phyloP scores from a whole-genome alignment of 345 rosid genomes.

The Raphanus raphanistrum region DNA sequence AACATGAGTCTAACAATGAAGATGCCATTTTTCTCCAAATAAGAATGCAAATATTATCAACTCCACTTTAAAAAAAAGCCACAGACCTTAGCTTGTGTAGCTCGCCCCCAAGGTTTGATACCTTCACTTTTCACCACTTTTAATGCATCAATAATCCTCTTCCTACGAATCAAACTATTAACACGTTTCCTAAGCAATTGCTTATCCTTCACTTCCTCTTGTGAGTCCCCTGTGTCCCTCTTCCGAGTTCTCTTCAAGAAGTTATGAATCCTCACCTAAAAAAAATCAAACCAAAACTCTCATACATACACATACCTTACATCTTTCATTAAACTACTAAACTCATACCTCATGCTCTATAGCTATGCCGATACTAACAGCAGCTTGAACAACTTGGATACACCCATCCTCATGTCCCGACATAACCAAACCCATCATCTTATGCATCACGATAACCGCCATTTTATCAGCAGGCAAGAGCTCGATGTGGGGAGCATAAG shows the following conservation, averaged over 20 bases:
- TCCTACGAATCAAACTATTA: slow-evolving; percentile 70
- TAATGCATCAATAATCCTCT: slow-evolving; percentile 60
- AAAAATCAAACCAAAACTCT: slow-evolving; percentile 12
- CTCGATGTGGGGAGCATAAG: slow-evolving; percentile 78
- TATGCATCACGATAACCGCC: slow-evolving; percentile 95
- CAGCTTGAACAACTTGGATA: slow-evolving; percentile 85
- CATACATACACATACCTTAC: not conserved
- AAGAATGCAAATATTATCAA: not conserved
- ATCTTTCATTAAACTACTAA: not conserved
- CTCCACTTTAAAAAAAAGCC: slow-evolving; percentile 8
- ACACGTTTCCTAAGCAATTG: slow-evolving; percentile 70
- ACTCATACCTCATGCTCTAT: slow-evolving; percentile 76
- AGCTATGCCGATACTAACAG: slow-evolving; percentile 77
- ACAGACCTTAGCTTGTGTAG: slow-evolving; percentile 83
- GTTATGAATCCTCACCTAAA: slow-evolving; percentile 73
- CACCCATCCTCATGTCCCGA: slow-evolving; percentile 63
- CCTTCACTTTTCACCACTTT: slow-evolving; percentile 73
- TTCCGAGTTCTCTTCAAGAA: slow-evolving; percentile 75
- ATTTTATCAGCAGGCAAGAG: slow-evolving; percentile 84
- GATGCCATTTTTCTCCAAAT: slow-evolving; percentile 7
- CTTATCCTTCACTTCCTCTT: slow-evolving; percentile 58
- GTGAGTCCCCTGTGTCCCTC: slow-evolving; percentile 45
- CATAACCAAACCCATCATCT: slow-evolving; percentile 86
- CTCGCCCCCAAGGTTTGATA: slow-evolving; percentile 80
- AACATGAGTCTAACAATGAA: slow-evolving; percentile 8